Evolutionary conservation across 202 grass and related monocot species (phyloP), one percentile per base, ranked within the genome.

Genomic region (Hordeum pubiflorum): DNA sequence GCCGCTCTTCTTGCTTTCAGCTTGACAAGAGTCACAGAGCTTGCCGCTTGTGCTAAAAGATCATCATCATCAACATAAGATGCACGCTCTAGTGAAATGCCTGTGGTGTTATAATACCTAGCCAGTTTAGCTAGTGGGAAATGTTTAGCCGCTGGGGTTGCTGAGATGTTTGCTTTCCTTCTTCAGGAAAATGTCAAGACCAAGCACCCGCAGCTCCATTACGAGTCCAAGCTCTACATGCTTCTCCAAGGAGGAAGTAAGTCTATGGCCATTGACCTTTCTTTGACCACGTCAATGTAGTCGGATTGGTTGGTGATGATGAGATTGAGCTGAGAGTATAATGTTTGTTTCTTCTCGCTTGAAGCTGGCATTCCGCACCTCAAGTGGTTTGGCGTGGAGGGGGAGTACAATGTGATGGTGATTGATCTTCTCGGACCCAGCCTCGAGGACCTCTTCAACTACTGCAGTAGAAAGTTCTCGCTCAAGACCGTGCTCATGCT

Each of bases 241-340:
- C 92, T 99, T 32, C 89, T 99, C 63, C 96, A 99, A 55, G 96
- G 96, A 46, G 96, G 96, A 93, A 95, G 96, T 99, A 95, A 93
- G 96, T 72, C 86, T 8, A n/a, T 69, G 76, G 58, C 20, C 59
- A 21, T 43, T 55, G 21, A 82, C 46, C 46, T 50, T 40, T 38
- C 36, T 8, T 17, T n/a, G 48, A 54, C 6, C 48, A 54, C 0
- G 43, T 69, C 10, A 48, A 38, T 56, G 27, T 24, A 15, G 33
- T 62, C 63, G 21, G 26, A 29, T n/a, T 41, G 24, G 4, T 43
- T 27, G 15, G 7, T 8, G 33, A 10, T 32, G 20, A 36, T 22
- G 68, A 50, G 41, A 50, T 27, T 89, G 54, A 56, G 29, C 34
- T 79, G 55, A 78, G 54, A 77, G 21, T 26, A 26, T 26, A 26